Evolutionary conservation across 441 rosid genomes (phyloP).

Genomic region (Jatropha podagrica): DNA sequence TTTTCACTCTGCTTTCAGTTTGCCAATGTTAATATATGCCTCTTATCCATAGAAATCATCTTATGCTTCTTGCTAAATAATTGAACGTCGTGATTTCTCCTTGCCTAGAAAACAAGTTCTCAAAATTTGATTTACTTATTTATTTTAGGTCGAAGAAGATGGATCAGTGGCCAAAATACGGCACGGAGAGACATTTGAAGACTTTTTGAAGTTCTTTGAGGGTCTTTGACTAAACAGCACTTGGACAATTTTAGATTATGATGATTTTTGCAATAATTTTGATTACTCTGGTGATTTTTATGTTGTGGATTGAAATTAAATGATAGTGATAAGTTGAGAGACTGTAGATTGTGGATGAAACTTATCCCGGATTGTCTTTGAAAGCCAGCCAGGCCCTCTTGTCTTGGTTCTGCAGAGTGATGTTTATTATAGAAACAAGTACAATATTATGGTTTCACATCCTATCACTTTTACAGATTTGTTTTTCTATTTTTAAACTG

Average conservation of each 20-base stretch:
- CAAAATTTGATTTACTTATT: constrained; percentile 14
- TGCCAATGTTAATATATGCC: background rate
- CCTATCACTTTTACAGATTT: too few species aligned
- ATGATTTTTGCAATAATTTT: too few species aligned
- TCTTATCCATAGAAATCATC: background rate
- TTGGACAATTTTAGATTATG: background rate
- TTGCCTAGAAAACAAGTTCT: background rate
- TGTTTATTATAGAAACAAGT: too few species aligned
- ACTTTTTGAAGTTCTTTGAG: constrained; percentile 72
- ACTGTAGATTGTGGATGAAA: too few species aligned
- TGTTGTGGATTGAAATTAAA: too few species aligned
- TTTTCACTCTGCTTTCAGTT: background rate
- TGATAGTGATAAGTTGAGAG: too few species aligned
- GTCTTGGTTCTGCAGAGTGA: too few species aligned
- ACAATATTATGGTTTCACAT: too few species aligned
- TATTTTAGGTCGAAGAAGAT: constrained; percentile 78
- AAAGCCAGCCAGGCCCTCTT: too few species aligned
- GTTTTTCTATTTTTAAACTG: too few species aligned
- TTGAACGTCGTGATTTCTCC: background rate
- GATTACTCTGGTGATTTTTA: too few species aligned
- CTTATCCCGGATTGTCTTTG: too few species aligned
- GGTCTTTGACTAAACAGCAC: constrained; percentile 44
- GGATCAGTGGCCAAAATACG: constrained; percentile 78
- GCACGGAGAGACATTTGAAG: constrained; percentile 87
- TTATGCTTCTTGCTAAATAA: background rate